phyloP scores from a whole-genome alignment of 768 basidiomycete species.

The Kwoniella bestiolae region DNA sequence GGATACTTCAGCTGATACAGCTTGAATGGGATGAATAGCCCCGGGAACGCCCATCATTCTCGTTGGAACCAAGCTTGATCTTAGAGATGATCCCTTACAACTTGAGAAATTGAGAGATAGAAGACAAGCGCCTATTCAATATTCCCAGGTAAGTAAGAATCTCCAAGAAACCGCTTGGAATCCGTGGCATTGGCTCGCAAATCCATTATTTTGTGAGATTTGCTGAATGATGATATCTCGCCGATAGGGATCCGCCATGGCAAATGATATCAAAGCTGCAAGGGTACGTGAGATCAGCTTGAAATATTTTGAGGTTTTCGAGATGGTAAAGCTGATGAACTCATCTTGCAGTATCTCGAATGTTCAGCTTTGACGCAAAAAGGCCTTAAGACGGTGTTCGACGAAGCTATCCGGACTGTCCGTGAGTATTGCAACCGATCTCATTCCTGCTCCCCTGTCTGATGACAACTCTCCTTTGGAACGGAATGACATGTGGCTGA shows the following conservation, averaged over 20 bases:
- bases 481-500: too few species aligned
- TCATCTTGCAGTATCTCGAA: slow-evolving; percentile 45
- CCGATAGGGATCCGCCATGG: slow-evolving; percentile 44
- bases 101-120: slow-evolving; percentile 58
- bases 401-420: slow-evolving; percentile 58
- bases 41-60: slow-evolving; percentile 89
- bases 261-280: slow-evolving; percentile 51
- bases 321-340: neutral
- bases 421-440: slow-evolving; percentile 32
- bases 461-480: neutral
- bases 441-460: neutral
- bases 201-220: too few species aligned
- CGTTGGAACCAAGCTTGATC: slow-evolving; percentile 91
- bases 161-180: too few species aligned
- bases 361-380: slow-evolving; percentile 57
- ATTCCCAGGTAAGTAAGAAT: slow-evolving; percentile 38
- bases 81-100: slow-evolving; percentile 84
- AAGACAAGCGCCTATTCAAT: slow-evolving; percentile 52
- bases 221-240: too few species aligned
- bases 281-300: slow-evolving; percentile 34
- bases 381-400: slow-evolving; percentile 58
- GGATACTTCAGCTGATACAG: neutral
- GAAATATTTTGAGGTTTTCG: neutral
- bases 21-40: slow-evolving; percentile 63
- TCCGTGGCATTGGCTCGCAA: too few species aligned